Base-by-base conservation (phyloP, 352 stramenopile genomes). In the Phytopythium aichiense region DNA sequence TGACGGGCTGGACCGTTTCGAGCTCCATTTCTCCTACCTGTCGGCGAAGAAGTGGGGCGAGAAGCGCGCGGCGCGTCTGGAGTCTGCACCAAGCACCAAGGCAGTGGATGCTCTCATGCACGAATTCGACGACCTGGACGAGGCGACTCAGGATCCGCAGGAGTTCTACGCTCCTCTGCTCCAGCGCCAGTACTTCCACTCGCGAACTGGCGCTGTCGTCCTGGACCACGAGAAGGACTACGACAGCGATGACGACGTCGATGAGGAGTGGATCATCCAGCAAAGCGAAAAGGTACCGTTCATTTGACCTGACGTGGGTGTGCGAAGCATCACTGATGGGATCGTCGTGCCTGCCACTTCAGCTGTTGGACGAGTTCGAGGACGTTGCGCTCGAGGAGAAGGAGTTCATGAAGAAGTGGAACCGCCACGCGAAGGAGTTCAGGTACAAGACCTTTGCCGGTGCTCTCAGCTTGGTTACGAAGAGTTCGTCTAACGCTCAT, bases 331-430 rank as follows among this genome's bases (percentile, higher is more conserved):
- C n/a, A 2, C 18, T 35, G 46, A 3, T 23, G 48, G 25, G 22
- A 15, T 15, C 42, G 35, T 35, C 68, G 4, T 50, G 4, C 5
- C 22, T 25, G 16, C 43, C 50, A 16, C n/a, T 66, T 11, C 52
- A 89, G 80, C 77, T 96, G 61, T 58, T 96, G 28, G 84, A 96
- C 57, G 87, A 96, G 59, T 96, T 94, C 56, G 85, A 96, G 62
- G 87, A 96, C 49, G 87, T 96, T 1, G 79, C 87, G 31, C 63
- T 93, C 33, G 86, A 94, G 64, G 86, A 94, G 56, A 94, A 94
- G 56, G 84, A 92, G 56, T 92, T 95, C 58, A 95, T 95, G 87
- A 95, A 95, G 72, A 91, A 89, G 66, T 95, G 87, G 87, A 95
- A 95, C 67, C 85, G 85, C 50, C 84, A 93, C 56, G 76, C 91